Base-by-base conservation (phyloP, 1,284 basidiomycete genomes). In the Trichosporon faecale region DNA sequence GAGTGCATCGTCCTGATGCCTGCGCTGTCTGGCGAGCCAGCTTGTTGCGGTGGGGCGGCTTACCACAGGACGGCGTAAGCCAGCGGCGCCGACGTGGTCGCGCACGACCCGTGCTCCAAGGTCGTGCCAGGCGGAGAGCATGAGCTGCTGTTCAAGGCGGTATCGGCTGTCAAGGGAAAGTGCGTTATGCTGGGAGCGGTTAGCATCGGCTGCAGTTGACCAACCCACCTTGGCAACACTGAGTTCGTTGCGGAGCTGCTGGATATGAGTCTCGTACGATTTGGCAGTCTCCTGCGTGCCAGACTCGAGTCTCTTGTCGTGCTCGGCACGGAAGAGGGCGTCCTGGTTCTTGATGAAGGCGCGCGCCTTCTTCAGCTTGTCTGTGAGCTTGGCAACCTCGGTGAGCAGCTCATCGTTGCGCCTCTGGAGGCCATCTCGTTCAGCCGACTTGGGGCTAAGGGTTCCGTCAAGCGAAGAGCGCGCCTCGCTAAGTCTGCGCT, bases 311-410 rank as follows among this genome's bases (percentile, higher is more conserved):
- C 67, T 44, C 25, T 71, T 75, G 12, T 74, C 67, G 35, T 74
- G 68, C 35, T 76, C 72, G 33, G 74, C 76, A 44, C 73, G 71
- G 70, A 78, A 91, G 35, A 94, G 85, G 75, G 92, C 92, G 84
- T 96, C 94, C 82, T 97, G 95, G 66, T 90, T 87, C 82, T 93
- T 93, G 85, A 97, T 95, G 82, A 96, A 95, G 91, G 94, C 86
- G 76, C 89, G 90, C 3, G 94, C 93, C 82, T 95, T 95, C 73
- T 86, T 81, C 64, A 97, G 86, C 81, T 94, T 94, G 73, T 93
- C 92, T 73, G 89, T 88, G 1, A 88, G 80, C 14, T 88, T 89
- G 83, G 91, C 92, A 68, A 89, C 83, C 69, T 92, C 88, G 77
- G 90, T 90, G 73, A 90, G 90, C 66, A 92, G 83, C 68, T 85